A percentile compares a stretch with the other conserved stretches of the same genome.
Evolutionary conservation across 139 green algal genomes (phyloP).

Genomic region (Picochlorum sp.): DNA sequence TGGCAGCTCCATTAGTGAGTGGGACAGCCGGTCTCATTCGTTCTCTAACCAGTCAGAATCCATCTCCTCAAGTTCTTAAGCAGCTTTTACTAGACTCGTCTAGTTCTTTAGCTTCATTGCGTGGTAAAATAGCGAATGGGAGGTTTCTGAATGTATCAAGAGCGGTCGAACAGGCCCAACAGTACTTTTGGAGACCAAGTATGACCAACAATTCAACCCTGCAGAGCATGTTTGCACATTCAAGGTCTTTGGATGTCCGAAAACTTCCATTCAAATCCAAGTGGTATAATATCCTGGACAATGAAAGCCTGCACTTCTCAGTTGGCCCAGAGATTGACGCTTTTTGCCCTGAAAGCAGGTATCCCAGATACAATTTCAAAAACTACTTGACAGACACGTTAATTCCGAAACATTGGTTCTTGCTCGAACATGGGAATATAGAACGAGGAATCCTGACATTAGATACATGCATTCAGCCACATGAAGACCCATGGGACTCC

Average conservation of each 20-base stretch:
- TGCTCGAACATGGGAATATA: neutral
- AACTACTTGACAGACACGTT: neutral
- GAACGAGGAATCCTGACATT: neutral
- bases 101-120: too few species aligned
- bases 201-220: too few species aligned
- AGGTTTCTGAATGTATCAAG: too few species aligned
- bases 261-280: too few species aligned
- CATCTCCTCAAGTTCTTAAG: slow-evolving; percentile 11
- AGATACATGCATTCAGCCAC: neutral
- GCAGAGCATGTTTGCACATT: too few species aligned
- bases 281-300: too few species aligned
- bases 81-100: neutral
- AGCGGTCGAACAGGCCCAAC: too few species aligned
- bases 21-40: slow-evolving; percentile 43
- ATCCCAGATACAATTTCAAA: neutral
- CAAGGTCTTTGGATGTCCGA: too few species aligned
- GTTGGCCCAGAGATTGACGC: too few species aligned
- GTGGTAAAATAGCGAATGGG: too few species aligned
- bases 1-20: slow-evolving; percentile 38
- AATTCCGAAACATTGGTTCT: neutral
- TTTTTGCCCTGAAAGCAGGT: neutral
- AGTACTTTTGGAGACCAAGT: too few species aligned
- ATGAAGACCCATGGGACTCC: neutral
- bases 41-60: slow-evolving; percentile 3
- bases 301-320: too few species aligned